Conservation (phyloP, 768 basidiomycete species). For the Thelephora aurantiotincta region DNA sequence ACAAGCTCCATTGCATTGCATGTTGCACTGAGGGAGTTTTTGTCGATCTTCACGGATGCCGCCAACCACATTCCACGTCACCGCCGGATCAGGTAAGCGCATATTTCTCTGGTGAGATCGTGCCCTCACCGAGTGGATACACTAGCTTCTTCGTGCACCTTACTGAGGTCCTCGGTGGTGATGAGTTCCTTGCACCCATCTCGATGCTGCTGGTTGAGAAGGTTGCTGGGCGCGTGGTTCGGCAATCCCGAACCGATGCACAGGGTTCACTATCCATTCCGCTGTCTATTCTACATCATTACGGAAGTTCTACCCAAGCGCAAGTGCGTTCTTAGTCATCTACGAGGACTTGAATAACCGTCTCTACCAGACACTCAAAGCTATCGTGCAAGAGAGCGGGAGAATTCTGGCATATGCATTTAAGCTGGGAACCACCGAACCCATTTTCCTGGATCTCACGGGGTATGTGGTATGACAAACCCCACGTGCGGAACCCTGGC, state of each 20-base stretch:
- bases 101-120: background rate
- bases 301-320: conserved; percentile 27
- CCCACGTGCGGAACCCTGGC: background rate
- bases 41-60: conserved; percentile 90
- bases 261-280: conserved; percentile 50
- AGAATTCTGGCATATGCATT: conserved; percentile 35
- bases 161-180: conserved; percentile 63
- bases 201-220: conserved; percentile 80
- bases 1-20: conserved; percentile 43
- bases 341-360: background rate
- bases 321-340: conserved; percentile 28
- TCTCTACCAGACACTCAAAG: conserved; percentile 37
- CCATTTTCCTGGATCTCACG: conserved; percentile 41
- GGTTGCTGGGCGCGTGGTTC: conserved; percentile 49
- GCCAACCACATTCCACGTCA: conserved; percentile 86
- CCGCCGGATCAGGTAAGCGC: conserved; percentile 67
- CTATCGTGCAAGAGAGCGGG: conserved; percentile 52
- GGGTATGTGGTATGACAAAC: conserved; percentile 26
- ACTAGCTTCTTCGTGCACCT: conserved; percentile 81
- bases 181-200: conserved; percentile 71
- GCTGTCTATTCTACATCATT: conserved; percentile 46
- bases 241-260: conserved; percentile 47
- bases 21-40: conserved; percentile 61
- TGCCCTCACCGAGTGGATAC: conserved; percentile 4
- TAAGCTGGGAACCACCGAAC: conserved; percentile 21